Percentiles rank a stretch among this genome's conserved stretches.
Conservation (phyloP, 108 stramenopile genomes). For the Nitzschia sp. region DNA sequence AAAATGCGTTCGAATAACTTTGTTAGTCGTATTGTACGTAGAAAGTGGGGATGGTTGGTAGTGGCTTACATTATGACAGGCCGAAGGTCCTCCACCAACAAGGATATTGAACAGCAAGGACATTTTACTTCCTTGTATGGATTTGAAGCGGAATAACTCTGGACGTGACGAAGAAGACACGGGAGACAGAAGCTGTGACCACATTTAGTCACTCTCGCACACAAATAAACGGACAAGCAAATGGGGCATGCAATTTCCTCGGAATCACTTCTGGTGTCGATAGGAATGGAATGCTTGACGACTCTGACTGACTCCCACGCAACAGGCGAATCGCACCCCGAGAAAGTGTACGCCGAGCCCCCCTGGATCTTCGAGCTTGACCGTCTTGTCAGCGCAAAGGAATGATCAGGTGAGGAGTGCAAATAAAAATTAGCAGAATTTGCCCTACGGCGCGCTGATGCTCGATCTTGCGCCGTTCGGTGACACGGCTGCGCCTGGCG, state of each 20-base stretch:
- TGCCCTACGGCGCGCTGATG: constrained; percentile 39
- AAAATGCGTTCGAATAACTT: no score
- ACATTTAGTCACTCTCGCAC: constrained; percentile 73
- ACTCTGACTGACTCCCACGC: constrained; percentile 51
- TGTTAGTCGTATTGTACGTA: background rate
- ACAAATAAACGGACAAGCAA: constrained; percentile 64
- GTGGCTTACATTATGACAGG: constrained; percentile 48
- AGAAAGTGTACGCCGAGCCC: constrained; percentile 27
- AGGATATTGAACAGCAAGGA: constrained; percentile 52
- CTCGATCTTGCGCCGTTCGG: constrained; percentile 34
- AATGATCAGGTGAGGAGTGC: constrained; percentile 54
- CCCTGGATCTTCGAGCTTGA: constrained; percentile 17
- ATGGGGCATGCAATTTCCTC: constrained; percentile 56
- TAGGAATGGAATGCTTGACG: constrained; percentile 30
- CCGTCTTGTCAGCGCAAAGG: constrained; percentile 45
- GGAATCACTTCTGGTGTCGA: background rate
- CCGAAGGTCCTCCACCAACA: constrained; percentile 54
- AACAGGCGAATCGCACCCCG: constrained; percentile 35
- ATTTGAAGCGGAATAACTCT: constrained; percentile 31
- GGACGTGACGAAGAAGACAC: constrained; percentile 69
- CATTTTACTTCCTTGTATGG: constrained; percentile 37
- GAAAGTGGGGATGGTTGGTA: background rate
- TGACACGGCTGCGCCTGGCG: constrained; percentile 4
- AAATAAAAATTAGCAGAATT: constrained; percentile 48
- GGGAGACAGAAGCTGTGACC: constrained; percentile 78